Evolutionary conservation across 495 filamentous ascomycete genomes (phyloP), one percentile per base, ranked within the genome.

Genomic region (Articulospora tetracladia): DNA sequence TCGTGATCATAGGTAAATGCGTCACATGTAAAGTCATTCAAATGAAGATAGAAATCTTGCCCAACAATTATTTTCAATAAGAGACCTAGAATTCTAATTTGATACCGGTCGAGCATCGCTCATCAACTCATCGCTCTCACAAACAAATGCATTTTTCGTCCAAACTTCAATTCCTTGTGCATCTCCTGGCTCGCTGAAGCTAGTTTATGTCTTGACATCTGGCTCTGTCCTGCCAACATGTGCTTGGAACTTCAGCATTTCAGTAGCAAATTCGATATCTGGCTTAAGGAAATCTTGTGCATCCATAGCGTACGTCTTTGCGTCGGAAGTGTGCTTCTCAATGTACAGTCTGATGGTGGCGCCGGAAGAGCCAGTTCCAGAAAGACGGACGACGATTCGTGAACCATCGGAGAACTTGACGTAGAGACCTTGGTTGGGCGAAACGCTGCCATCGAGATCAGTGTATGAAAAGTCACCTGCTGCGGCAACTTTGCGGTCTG

Each of bases 391-490:
- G 30, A 98, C 90, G 52, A 98, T 93, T 55, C 94, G 86, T 76
- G 89, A 93, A 60, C 94, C 94, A 57, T 96, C 92, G 53, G 92
- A 91, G 76, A 98, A 98, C 75, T 91, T 91, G 74, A 90, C 88
- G 68, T 89, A 98, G 60, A 98, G 85, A 54, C 94, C 94, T 77
- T 98, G 94, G 81, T 97, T 96, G 69, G 93, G 89, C 71, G 90
- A 85, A 24, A 98, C 91, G 59, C 91, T 96, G 55, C 93, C 93
- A 67, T 98, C 94, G 22, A 98, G 85, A 73, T 98, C 94, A 2
- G 89, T 97, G 81, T 98, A 98, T 13, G 87, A 85, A 79, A 98
- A 98, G 79, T 98, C 92, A 60, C 92, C 94, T 17, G 92, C 93
- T 63, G 95, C 88, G 34, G 83, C 72, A 28, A 97, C 91, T 62